phyloP scores from a whole-genome alignment of 148 eudicot species.

The Fagopyrum tataricum region DNA sequence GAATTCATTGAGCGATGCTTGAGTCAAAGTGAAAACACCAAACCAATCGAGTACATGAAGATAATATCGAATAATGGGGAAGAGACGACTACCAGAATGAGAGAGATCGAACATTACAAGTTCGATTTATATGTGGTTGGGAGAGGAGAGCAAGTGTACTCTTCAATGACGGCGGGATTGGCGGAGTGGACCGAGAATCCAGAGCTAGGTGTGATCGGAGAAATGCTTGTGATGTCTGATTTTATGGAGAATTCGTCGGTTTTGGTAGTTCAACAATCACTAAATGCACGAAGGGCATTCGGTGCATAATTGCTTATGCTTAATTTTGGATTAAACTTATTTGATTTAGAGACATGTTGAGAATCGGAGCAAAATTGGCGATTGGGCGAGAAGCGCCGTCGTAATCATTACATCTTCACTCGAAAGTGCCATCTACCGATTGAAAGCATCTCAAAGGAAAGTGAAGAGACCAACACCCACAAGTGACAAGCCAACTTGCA shows the following conservation, averaged over 20 bases:
- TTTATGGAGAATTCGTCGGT: constrained; percentile 30
- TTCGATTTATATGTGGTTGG: constrained; percentile 38
- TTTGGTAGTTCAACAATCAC: constrained; percentile 39
- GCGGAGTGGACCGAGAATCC: constrained; percentile 38
- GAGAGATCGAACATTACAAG: constrained; percentile 21
- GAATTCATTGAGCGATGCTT: constrained; percentile 21
- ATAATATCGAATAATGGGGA: constrained; percentile 28
- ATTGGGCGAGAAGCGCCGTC: too few species aligned
- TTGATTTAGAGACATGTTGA: too few species aligned
- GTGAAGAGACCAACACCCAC: too few species aligned
- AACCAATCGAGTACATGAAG: constrained; percentile 17
- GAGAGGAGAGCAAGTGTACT: constrained; percentile 18
- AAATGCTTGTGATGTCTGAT: constrained; percentile 37
- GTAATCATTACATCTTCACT: too few species aligned
- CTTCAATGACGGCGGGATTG: constrained; percentile 27
- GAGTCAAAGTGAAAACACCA: neutral
- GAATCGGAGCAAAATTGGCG: too few species aligned
- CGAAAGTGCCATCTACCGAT: too few species aligned
- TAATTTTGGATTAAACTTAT: too few species aligned
- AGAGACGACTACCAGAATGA: constrained; percentile 25
- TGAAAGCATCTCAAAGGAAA: too few species aligned
- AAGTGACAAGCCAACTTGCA: too few species aligned
- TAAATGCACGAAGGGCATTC: neutral
- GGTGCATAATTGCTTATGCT: too few species aligned
- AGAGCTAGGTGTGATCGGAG: constrained; percentile 41